phyloP scores from a whole-genome alignment of 2,329 filamentous ascomycete species.

The Beauveria caledonica region DNA sequence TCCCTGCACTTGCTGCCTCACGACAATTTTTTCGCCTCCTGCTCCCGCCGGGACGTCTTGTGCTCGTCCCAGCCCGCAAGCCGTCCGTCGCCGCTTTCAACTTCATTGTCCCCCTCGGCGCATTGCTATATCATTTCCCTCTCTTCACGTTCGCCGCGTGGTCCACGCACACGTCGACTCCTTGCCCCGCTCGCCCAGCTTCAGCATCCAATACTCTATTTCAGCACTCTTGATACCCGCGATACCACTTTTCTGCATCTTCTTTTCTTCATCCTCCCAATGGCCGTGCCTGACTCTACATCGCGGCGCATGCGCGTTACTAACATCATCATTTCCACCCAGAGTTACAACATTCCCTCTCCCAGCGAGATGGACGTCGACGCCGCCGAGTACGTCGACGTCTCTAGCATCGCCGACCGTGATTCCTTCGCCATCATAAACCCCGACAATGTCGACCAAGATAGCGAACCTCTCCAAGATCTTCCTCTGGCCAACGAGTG shows the following conservation, averaged over 20 bases:
- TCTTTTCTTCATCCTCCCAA: neutral
- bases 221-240: neutral
- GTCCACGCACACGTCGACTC: neutral
- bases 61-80: neutral
- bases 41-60: conserved; percentile 12
- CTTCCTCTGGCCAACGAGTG: conserved; percentile 44
- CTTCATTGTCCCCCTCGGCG: neutral
- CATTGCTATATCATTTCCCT: neutral
- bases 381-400: conserved; percentile 45
- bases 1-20: conserved; percentile 4
- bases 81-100: neutral
- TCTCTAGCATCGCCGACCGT: conserved; percentile 39
- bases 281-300: neutral
- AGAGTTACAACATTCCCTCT: conserved; percentile 48
- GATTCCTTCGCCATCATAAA: conserved; percentile 47
- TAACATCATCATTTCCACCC: conserved; percentile 16
- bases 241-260: conserved; percentile 5
- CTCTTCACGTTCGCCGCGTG: neutral
- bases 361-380: conserved; percentile 51
- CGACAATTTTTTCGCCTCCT: conserved; percentile 5
- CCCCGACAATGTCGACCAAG: conserved; percentile 42
- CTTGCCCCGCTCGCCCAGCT: conserved; percentile 3
- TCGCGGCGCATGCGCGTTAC: conserved; percentile 9
- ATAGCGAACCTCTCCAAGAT: conserved; percentile 39
- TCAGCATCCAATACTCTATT: conserved; percentile 4